Evolutionary conservation across 2,329 filamentous ascomycete genomes (phyloP).

Genomic region (Fusarium chaquense): DNA sequence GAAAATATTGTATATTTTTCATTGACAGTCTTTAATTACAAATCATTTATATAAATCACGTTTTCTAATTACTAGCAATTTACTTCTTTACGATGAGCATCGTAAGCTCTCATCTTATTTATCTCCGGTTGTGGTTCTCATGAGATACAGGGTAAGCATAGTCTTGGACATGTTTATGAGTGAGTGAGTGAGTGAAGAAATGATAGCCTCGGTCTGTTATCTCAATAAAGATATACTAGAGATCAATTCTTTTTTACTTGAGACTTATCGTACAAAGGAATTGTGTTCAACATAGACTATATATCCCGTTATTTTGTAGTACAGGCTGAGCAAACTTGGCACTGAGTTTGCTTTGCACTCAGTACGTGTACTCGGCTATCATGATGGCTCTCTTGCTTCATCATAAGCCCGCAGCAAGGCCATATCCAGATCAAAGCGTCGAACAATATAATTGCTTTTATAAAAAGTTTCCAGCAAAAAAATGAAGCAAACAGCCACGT

Average conservation of each 20-base stretch:
- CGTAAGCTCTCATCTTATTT: background rate
- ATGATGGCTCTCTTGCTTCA: background rate
- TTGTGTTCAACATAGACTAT: background rate
- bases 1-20: background rate
- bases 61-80: too few relatives aligned
- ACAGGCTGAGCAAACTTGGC: background rate
- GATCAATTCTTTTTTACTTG: background rate
- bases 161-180: background rate
- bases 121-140: background rate
- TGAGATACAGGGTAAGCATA: background rate
- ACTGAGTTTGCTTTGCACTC: too few relatives aligned
- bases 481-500: background rate
- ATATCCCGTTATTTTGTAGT: background rate
- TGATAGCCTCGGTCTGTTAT: too few relatives aligned
- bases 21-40: background rate
- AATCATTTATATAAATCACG: background rate
- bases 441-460: background rate
- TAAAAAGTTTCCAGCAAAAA: background rate
- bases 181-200: background rate
- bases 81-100: background rate
- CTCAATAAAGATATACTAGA: background rate
- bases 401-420: background rate
- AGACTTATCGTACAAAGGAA: too few relatives aligned
- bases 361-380: background rate
- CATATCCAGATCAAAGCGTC: constrained; percentile 13